Evolutionary conservation across 768 basidiomycete genomes (phyloP), one percentile per base, ranked within the genome.

Genomic region (Rhizopogon salebrosus): DNA sequence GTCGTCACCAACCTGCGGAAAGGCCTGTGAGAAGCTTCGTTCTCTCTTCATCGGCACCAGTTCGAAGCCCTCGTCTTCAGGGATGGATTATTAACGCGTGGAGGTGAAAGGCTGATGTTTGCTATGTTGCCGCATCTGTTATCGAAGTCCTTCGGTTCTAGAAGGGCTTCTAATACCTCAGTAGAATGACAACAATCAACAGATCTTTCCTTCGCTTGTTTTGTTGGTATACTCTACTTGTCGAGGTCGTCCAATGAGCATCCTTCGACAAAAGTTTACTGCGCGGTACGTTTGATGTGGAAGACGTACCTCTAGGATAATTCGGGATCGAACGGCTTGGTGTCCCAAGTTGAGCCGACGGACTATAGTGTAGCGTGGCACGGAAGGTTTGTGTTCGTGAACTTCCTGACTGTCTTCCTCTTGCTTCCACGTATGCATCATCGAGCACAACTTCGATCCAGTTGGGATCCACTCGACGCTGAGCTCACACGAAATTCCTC

Each of bases 241-340:
- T 64, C 57, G 23, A 27, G 18, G 31, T 46, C 60, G 58, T 48
- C 57, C 57, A 16, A 34, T 29, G n/a, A 6, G 27, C 57, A 31
- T 36, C 49, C 53, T 4, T 52, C 57, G 9, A 70, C 48, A 36
- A 51, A 43, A 22, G 53, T 49, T 14, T 20, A 14, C 45, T 34
- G 4, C 14, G 34, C 8, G 6, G 8, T 16, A 8, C 7, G 16
- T 34, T 23, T 10, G 36, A 26, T 20, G n/a, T 31, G 42, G 29
- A 48, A 48, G 29, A 71, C 77, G 45, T 53, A 87, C 87, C 78
- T 76, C 87, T 87, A 89, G 13, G 83, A 82, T 48, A 90, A 68
- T 29, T 80, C 75, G 13, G 88, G 71, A 20, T 76, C 72, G 3
- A 89, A 69, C 4, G 84, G 73, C 51, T 79, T 75, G 20, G 80